Base-by-base conservation (phyloP, 2,329 filamentous ascomycete species). In the Colletotrichum paranaense region DNA sequence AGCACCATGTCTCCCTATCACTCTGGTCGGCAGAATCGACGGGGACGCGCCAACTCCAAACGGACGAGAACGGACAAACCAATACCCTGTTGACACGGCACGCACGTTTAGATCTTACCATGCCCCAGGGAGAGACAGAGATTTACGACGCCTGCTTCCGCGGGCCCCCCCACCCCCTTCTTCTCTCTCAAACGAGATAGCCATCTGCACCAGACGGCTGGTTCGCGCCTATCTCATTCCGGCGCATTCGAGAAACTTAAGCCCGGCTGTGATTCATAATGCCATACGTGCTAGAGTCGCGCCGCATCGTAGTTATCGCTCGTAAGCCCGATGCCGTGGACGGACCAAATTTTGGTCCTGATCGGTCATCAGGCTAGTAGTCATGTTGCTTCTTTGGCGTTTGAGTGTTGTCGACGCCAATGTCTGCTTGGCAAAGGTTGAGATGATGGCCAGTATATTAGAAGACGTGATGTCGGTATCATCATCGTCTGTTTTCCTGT, bases 241-340 rank as follows among this genome's bases (percentile, higher is more conserved):
- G 70, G 67, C n/a, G 52, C 30, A 19, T 73, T 62, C 67, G 26
- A 52, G 35, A 35, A 46, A 35, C 66, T 60, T 66, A 19, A 30
- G 22, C 28, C n/a, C 28, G 42, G 26, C 24, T 38, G n/a, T 62
- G 70, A 70, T 70, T 73, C 67, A 65, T 73, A 70, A 70, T 70
- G 35, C 26, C 5, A 55, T n/a, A 35, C 24, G n/a, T 30, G 7
- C 14, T 12, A 62, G 26, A n/a, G 19, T 63, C 52, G 26, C 60
- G n/a, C 30, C 38, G 42, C 52, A 28, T 49, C 32, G 60, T 19
- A 57, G 22, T 59, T 38, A 52, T 26, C 55, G 22, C 55, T 62
- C 46, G 35, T 62, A 60, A 68, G 60, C 67, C 60, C 70, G 60
- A 49, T 14, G 26, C 64, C 69, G 22, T 55, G 66, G 59, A 49